A percentile compares a stretch with the other conserved stretches of the same genome.
These are phyloP conservation scores for Vachellia pachyceras DNA, from an alignment of 306 rosid species.

Conservation along the genomic window DNA sequence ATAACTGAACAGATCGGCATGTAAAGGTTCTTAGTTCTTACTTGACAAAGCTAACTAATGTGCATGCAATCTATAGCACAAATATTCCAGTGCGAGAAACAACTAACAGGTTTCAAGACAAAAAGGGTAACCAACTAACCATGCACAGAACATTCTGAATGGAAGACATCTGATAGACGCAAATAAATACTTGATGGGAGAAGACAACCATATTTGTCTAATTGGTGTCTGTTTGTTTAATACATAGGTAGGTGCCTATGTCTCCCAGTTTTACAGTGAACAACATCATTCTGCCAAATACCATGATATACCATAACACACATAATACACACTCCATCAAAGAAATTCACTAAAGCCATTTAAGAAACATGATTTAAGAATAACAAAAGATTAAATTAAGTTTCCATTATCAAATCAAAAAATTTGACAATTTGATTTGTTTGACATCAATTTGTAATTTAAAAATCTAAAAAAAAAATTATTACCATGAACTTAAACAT, in stretches of 20 bases:
- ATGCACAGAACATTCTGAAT: background rate
- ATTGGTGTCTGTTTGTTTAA: slow-evolving; percentile 76
- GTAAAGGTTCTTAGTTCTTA: background rate
- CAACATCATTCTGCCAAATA: slow-evolving; percentile 61
- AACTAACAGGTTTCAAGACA: background rate
- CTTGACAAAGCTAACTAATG: background rate
- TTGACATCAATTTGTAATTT: slow-evolving; percentile 5
- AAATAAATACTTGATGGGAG: slow-evolving; percentile 71
- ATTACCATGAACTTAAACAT: too few species aligned
- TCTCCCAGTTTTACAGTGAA: slow-evolving; percentile 66
- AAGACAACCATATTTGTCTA: slow-evolving; percentile 75
- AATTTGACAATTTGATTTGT: slow-evolving; percentile 16
- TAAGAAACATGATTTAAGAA: slow-evolving; percentile 1
- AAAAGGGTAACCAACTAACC: background rate
- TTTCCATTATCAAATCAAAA: background rate
- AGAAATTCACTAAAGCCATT: background rate
- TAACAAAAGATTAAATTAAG: background rate
- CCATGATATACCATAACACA: slow-evolving; percentile 23
- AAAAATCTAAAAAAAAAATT: background rate
- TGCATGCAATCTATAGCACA: background rate
- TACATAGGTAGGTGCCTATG: slow-evolving; percentile 63
- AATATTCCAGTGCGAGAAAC: background rate
- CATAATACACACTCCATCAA: background rate
- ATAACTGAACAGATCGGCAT: background rate
- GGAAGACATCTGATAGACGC: background rate